These are phyloP conservation scores for Lupinus albus DNA, from an alignment of 306 rosid genomes.

Conservation along the genomic window DNA sequence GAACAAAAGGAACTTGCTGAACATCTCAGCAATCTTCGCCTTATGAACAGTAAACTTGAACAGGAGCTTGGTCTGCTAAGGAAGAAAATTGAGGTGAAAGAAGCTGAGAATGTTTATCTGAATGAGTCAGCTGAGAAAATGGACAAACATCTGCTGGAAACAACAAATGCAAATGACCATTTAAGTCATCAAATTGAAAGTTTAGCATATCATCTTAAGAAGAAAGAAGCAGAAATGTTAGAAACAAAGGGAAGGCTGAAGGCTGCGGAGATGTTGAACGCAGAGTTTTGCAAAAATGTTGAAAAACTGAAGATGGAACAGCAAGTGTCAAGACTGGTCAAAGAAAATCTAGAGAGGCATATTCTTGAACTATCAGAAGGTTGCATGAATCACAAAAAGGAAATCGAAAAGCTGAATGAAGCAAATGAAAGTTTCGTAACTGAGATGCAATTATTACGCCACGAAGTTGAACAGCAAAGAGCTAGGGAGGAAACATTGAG, in stretches of 20 bases:
- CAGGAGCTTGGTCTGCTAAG: constrained; percentile 56
- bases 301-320: constrained; percentile 66
- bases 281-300: constrained; percentile 55
- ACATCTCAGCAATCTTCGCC: constrained; percentile 51
- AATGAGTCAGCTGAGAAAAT: constrained; percentile 54
- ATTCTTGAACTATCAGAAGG: constrained; percentile 67
- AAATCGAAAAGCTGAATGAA: constrained; percentile 62
- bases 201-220: constrained; percentile 52
- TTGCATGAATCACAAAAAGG: constrained; percentile 58
- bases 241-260: constrained; percentile 67
- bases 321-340: constrained; percentile 48
- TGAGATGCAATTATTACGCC: constrained; percentile 58
- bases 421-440: constrained; percentile 55
- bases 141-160: constrained; percentile 58
- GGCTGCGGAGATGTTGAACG: constrained; percentile 58
- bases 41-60: constrained; percentile 56
- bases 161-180: constrained; percentile 50
- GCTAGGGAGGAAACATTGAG: constrained; percentile 72
- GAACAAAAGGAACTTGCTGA: constrained; percentile 63
- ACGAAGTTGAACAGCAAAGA: constrained; percentile 68
- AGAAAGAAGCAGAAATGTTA: constrained; percentile 60
- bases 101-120: constrained; percentile 58
- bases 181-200: constrained; percentile 54
- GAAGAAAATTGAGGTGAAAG: constrained; percentile 58
- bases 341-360: constrained; percentile 60